phyloP scores from a whole-genome alignment of 2,329 filamentous ascomycete species.

The Fusarium sp. region DNA sequence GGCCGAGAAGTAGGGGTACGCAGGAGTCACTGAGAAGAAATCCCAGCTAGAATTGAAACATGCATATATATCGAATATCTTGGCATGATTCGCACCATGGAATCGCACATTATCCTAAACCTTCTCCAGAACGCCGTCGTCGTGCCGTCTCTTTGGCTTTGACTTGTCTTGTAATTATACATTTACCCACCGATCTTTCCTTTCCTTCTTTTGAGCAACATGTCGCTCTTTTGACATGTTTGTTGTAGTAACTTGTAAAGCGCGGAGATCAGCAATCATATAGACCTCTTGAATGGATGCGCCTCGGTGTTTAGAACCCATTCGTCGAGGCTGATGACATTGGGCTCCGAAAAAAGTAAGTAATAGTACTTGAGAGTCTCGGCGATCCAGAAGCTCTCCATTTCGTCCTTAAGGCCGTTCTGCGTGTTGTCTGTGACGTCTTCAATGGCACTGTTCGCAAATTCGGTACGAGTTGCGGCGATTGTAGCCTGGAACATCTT shows the following conservation, averaged over 20 bases:
- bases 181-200: neutral
- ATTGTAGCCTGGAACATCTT: conserved; percentile 82
- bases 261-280: conserved; percentile 15
- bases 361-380: conserved; percentile 96
- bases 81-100: conserved; percentile 12
- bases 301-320: conserved; percentile 76
- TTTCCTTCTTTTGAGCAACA: conserved; percentile 4
- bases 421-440: conserved; percentile 65
- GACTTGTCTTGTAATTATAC: conserved; percentile 17
- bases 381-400: conserved; percentile 92
- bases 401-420: conserved; percentile 66
- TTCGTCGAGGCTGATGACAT: conserved; percentile 74
- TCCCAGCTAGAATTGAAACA: conserved; percentile 17
- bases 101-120: conserved; percentile 28
- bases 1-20: neutral
- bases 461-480: conserved; percentile 72
- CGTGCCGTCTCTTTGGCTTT: conserved; percentile 12
- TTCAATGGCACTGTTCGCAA: conserved; percentile 77
- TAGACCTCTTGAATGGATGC: conserved; percentile 66
- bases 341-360: conserved; percentile 77
- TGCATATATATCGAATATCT: conserved; percentile 31
- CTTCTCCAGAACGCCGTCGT: conserved; percentile 36
- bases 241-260: conserved; percentile 4
- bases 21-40: neutral
- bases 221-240: neutral